Conservation (phyloP, 345 rosid genomes). For the Passiflora organensis region DNA sequence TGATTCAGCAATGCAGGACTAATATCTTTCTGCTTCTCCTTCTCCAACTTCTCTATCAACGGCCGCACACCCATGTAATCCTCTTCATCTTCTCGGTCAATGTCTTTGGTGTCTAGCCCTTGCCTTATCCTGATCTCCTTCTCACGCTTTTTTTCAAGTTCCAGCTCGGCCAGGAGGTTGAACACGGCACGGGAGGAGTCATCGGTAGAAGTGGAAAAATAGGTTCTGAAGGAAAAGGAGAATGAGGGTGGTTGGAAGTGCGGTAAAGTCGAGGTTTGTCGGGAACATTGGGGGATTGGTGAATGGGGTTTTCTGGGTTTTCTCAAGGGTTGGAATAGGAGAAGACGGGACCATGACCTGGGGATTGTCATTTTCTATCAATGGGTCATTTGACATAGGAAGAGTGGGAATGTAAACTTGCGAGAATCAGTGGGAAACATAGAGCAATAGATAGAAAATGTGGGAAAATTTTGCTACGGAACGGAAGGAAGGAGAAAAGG, state of each 20-base stretch:
- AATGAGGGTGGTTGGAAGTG: slow-evolving; percentile 22
- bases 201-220: slow-evolving; percentile 33
- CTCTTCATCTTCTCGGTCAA: slow-evolving; percentile 77
- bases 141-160: slow-evolving; percentile 69
- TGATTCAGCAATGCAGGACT: slow-evolving; percentile 26
- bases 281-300: too few species aligned
- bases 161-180: slow-evolving; percentile 54
- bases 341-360: slow-evolving; percentile 16
- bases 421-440: not conserved
- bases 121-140: slow-evolving; percentile 57
- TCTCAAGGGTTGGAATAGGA: slow-evolving; percentile 12
- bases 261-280: slow-evolving; percentile 13
- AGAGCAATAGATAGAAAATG: not conserved
- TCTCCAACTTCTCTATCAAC: slow-evolving; percentile 70
- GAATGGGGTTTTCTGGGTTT: slow-evolving; percentile 6
- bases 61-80: slow-evolving; percentile 76
- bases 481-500: too few species aligned
- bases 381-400: slow-evolving; percentile 5
- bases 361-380: slow-evolving; percentile 5
- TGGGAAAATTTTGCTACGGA: not conserved
- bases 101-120: slow-evolving; percentile 68
- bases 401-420: not conserved
- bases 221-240: slow-evolving; percentile 23
- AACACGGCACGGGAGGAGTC: slow-evolving; percentile 26
- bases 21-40: slow-evolving; percentile 43